Evolutionary conservation across 371 early-diverging fungal genomes (phyloP).

Genomic region (Haplosporangium sp.): DNA sequence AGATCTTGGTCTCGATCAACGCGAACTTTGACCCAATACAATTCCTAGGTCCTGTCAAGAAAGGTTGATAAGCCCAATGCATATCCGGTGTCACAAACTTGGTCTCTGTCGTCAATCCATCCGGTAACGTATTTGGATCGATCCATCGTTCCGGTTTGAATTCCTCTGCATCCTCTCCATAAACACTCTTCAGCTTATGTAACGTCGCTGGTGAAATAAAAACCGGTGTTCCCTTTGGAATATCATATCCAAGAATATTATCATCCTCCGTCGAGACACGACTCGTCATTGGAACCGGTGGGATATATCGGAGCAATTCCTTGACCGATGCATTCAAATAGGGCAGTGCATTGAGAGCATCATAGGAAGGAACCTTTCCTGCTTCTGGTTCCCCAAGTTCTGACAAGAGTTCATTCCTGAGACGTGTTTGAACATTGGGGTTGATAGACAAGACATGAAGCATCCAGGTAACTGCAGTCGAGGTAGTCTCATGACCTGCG

Average conservation of each 20-base stretch:
- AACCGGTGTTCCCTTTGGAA: conserved; percentile 67
- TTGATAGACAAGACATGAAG: conserved; percentile 46
- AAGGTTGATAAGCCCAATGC: conserved; percentile 67
- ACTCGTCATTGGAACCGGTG: conserved; percentile 62
- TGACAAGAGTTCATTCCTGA: conserved; percentile 36
- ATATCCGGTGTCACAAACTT: conserved; percentile 38
- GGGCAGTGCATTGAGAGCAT: conserved; percentile 60
- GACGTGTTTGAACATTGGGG: conserved; percentile 25
- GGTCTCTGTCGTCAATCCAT: conserved; percentile 9
- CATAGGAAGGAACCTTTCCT: conserved; percentile 46
- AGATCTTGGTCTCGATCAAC: conserved; percentile 58
- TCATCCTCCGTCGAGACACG: conserved; percentile 61
- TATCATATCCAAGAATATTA: conserved; percentile 56
- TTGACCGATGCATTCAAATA: conserved; percentile 65
- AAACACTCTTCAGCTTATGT: conserved; percentile 57
- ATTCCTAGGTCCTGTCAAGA: conserved; percentile 66
- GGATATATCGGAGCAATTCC: conserved; percentile 64
- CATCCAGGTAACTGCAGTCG: conserved; percentile 44
- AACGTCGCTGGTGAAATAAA: conserved; percentile 58
- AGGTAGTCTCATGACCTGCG: conserved; percentile 57
- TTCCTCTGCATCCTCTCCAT: conserved; percentile 43
- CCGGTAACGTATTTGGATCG: conserved; percentile 15
- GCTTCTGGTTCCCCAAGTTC: conserved; percentile 24
- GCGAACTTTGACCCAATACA: conserved; percentile 60
- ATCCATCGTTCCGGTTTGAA: conserved; percentile 50